Evolutionary conservation across 2,329 filamentous ascomycete species (phyloP).

Genomic region (Neopestalotiopsis sp.): DNA sequence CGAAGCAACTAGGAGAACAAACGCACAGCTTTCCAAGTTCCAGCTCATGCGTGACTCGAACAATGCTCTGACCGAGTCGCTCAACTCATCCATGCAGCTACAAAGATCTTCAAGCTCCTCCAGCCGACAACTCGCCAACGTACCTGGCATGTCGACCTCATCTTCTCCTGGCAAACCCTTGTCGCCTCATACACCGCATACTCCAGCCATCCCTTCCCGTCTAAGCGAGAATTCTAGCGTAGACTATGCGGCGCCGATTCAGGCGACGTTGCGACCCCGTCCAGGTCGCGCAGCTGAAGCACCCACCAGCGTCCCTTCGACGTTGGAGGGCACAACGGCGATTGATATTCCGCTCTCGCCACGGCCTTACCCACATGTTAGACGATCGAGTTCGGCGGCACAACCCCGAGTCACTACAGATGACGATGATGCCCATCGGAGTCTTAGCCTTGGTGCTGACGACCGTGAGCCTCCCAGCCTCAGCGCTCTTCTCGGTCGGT

Average conservation of each 20-base stretch:
- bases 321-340: slow-evolving; percentile 62
- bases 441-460: slow-evolving; percentile 70
- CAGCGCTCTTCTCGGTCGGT: slow-evolving; percentile 63
- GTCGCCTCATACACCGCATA: slow-evolving; percentile 89
- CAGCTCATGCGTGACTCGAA: slow-evolving; percentile 90
- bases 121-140: slow-evolving; percentile 62
- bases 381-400: slow-evolving; percentile 73
- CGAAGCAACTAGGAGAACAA: slow-evolving; percentile 76
- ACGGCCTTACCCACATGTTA: slow-evolving; percentile 57
- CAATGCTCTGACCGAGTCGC: slow-evolving; percentile 86
- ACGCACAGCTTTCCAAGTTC: slow-evolving; percentile 82
- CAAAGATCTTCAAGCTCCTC: slow-evolving; percentile 82
- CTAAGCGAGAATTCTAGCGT: slow-evolving; percentile 88
- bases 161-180: slow-evolving; percentile 90
- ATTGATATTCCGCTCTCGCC: slow-evolving; percentile 79
- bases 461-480: slow-evolving; percentile 68
- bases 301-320: slow-evolving; percentile 43
- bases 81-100: slow-evolving; percentile 86
- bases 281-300: slow-evolving; percentile 36
- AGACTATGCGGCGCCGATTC: slow-evolving; percentile 56
- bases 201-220: slow-evolving; percentile 91
- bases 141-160: slow-evolving; percentile 77
- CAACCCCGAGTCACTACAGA: slow-evolving; percentile 60
- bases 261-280: slow-evolving; percentile 31
- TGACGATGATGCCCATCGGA: slow-evolving; percentile 66